Percentiles rank a stretch among this genome's conserved stretches.
phyloP scores from a whole-genome alignment of 176 grass and related monocot genomes.

The Musa troglodytarum region DNA sequence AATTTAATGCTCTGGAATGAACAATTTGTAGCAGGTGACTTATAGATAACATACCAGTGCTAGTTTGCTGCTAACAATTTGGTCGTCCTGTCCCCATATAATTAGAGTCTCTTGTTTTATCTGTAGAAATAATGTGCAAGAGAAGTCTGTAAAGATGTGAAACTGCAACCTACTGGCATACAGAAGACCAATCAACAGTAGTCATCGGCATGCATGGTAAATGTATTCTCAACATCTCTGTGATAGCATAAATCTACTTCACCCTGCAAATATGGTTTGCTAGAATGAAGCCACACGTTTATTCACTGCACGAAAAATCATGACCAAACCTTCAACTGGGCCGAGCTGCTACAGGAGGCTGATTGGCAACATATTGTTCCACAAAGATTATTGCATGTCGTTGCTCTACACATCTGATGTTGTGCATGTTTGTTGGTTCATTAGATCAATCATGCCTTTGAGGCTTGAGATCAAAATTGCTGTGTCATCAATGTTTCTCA shows the following conservation, averaged over 20 bases:
- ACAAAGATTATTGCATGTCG: no score
- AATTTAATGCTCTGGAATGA: background rate
- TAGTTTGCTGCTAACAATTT: constrained; percentile 58
- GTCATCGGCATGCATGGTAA: background rate
- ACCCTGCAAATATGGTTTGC: no score
- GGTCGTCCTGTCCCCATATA: constrained; percentile 83
- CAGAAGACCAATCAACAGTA: background rate
- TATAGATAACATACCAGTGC: constrained; percentile 53
- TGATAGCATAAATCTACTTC: no score
- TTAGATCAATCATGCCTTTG: no score
- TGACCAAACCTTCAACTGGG: background rate
- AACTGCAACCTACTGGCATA: background rate
- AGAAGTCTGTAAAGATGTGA: background rate
- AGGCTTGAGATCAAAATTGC: no score
- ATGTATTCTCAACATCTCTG: background rate
- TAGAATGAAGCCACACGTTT: background rate
- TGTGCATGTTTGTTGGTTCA: no score
- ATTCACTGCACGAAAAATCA: background rate
- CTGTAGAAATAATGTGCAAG: constrained; percentile 26
- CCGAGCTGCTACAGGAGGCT: no score
- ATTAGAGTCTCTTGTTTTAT: constrained; percentile 72
- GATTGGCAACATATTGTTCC: background rate
- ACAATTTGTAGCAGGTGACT: no score
- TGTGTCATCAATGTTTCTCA: no score
- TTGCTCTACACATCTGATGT: no score